Base-by-base conservation (phyloP, 2,329 filamentous ascomycete genomes). In the Epichloe festucae region DNA sequence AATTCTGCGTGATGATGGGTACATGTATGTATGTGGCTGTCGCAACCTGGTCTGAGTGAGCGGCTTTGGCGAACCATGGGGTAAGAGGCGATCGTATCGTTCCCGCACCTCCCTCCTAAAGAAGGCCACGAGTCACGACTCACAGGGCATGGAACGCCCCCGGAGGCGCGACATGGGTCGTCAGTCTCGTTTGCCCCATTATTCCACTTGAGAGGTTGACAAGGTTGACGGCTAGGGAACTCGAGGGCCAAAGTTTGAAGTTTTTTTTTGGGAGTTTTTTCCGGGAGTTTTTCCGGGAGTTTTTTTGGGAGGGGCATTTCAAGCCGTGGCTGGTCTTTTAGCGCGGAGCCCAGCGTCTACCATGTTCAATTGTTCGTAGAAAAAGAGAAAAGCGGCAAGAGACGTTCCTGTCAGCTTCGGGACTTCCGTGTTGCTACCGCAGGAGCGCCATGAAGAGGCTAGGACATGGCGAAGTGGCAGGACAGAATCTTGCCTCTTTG, bases 81-180 rank as follows among this genome's bases (percentile, higher is more conserved):
- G 50, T 50, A 41, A 17, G 41, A 15, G 58, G 57, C 60, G 61
- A 64, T 64, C 62, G 60, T 53, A 53, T 53, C 53, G 53, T 46
- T 64, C 62, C 62, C 62, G 62, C 62, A 64, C 62, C 62, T 63
- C 60, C 60, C 53, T 57, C 54, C 47, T 53, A 44, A n/a, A 31
- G 10, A 36, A 46, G 10, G 14, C 31, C 21, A 31, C 17, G 17
- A 17, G 17, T 17, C 17, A 17, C 7, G 27, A 31, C 27, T 31
- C 27, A 31, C 8, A 10, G 36, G 15, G 36, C 4, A 42, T 19
- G 19, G 19, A 23, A 5, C 23, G 40, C 40, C 40, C 15, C 15
- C 40, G 17, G 27, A 11, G 27, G 10, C 2, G 11, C 27, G 27
- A 31, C 27, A 31, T 31, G 8, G 27, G 3, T 31, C 27, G 8